phyloP scores from a whole-genome alignment of 345 rosid genomes.

The Cochlearia excelsa region DNA sequence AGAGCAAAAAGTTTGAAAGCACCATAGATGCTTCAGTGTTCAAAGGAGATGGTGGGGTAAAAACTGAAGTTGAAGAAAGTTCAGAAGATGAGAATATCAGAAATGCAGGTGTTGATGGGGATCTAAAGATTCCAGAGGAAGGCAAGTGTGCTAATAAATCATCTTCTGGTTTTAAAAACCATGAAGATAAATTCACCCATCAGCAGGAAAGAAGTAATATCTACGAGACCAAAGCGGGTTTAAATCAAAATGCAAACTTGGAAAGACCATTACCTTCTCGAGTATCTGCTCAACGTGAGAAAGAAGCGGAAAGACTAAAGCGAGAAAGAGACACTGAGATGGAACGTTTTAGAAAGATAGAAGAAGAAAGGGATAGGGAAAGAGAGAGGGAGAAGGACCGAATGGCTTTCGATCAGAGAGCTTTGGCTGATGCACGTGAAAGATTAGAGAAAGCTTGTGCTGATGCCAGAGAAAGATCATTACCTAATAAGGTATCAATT shows the following conservation, averaged over 20 bases:
- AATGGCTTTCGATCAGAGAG: constrained; percentile 87
- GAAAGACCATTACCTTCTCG: constrained; percentile 42
- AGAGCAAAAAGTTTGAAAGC: constrained; percentile 29
- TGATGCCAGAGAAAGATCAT: constrained; percentile 76
- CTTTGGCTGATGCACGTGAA: constrained; percentile 83
- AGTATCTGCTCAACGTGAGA: constrained; percentile 42
- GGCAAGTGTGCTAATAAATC: constrained; percentile 23
- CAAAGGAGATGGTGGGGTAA: constrained; percentile 33
- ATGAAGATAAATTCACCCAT: constrained; percentile 35
- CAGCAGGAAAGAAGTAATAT: constrained; percentile 36
- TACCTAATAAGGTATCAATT: constrained; percentile 45
- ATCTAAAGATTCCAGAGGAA: constrained; percentile 37
- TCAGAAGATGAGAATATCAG: constrained; percentile 24
- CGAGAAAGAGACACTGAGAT: constrained; percentile 60
- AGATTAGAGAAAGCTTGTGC: constrained; percentile 93
- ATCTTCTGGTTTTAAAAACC: constrained; percentile 34
- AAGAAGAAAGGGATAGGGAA: constrained; percentile 87
- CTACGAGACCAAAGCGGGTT: constrained; percentile 28
- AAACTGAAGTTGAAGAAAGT: constrained; percentile 35
- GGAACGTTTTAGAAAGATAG: constrained; percentile 67
- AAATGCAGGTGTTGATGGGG: constrained; percentile 25
- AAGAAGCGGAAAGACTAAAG: constrained; percentile 52
- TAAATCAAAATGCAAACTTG: constrained; percentile 38
- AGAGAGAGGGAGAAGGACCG: constrained; percentile 94
- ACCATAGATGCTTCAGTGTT: constrained; percentile 30